phyloP scores from a whole-genome alignment of 23 red algal genomes.

The Rhodosorus marinus region DNA sequence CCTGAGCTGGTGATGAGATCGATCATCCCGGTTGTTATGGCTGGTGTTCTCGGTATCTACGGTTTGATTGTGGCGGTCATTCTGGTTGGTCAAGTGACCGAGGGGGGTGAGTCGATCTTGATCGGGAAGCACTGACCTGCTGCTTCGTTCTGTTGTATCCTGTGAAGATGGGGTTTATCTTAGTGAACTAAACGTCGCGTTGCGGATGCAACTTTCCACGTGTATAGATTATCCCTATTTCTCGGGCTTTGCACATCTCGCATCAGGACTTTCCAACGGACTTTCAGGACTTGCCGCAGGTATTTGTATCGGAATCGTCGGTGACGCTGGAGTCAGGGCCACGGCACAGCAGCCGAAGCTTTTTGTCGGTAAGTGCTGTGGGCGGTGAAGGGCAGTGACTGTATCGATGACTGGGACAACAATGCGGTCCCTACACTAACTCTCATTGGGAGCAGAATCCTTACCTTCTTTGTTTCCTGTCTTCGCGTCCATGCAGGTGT shows the following conservation, averaged over 20 bases:
- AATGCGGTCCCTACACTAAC: no score
- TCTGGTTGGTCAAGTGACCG: constrained; percentile 55
- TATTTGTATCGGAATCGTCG: constrained; percentile 96
- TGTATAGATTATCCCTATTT: constrained; percentile 98
- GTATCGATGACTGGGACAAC: no score
- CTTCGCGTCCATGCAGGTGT: no score
- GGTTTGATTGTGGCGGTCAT: constrained; percentile 98
- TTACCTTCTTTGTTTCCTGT: no score
- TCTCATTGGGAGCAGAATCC: no score
- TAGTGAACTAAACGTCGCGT: no score
- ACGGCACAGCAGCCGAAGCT: constrained; percentile 88
- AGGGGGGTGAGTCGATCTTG: no score
- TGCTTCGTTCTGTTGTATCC: background rate
- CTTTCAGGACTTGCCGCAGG: constrained; percentile 85
- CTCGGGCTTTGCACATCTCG: constrained; percentile 90
- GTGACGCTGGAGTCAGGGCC: constrained; percentile 94
- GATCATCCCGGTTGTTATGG: constrained; percentile 97
- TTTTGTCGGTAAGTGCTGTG: constrained; percentile 64
- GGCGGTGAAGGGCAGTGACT: no score
- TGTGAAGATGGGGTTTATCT: no score
- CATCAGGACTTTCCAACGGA: constrained; percentile 75
- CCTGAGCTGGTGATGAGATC: constrained; percentile 97
- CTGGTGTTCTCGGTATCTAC: constrained; percentile 94
- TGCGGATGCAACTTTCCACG: no score
- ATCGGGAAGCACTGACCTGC: background rate